Conservation (phyloP, 2,329 filamentous ascomycete genomes). For the Monilinia polystroma region DNA sequence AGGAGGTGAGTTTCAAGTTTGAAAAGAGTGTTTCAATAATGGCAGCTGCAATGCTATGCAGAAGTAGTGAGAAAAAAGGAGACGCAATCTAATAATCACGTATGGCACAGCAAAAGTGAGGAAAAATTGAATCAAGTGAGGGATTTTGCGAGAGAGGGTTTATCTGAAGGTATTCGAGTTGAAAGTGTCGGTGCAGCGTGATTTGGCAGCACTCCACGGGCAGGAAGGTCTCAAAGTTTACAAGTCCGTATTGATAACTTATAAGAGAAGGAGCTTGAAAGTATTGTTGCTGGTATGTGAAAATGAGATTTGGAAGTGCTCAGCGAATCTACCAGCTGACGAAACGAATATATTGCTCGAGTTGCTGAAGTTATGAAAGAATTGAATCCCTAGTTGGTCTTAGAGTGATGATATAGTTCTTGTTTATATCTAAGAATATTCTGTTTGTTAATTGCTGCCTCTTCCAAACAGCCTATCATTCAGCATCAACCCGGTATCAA, state of each 20-base stretch:
- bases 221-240: background rate
- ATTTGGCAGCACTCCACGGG: background rate
- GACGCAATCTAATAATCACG: conserved; percentile 8
- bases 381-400: background rate
- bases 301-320: background rate
- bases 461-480: background rate
- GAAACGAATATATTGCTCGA: background rate
- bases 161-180: background rate
- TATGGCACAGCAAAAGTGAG: background rate
- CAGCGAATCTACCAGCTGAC: background rate
- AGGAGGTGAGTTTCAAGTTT: background rate
- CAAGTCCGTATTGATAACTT: background rate
- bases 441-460: background rate
- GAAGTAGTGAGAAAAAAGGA: background rate
- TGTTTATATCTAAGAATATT: background rate
- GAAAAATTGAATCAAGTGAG: background rate
- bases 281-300: background rate
- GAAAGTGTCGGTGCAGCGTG: background rate
- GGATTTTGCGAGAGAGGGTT: background rate
- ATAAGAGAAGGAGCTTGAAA: background rate
- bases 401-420: background rate
- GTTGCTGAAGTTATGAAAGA: background rate
- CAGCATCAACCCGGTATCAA: background rate
- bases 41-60: background rate
- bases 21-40: background rate